Conservation (phyloP, 1,139 yeast species). For the Lodderomyces theae region DNA sequence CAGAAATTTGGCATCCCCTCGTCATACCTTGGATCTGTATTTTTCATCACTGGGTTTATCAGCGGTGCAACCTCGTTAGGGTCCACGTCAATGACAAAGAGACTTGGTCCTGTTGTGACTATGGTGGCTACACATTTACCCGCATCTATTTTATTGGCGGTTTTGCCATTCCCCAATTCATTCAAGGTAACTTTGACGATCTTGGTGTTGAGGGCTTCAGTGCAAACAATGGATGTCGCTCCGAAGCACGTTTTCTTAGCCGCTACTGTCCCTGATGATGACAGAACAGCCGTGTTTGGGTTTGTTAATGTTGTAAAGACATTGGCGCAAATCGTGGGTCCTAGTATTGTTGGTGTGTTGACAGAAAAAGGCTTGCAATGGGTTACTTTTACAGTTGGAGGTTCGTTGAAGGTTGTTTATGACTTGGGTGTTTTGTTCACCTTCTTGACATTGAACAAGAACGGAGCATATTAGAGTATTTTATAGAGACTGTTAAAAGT, state of each 20-base stretch:
- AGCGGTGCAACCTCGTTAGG: constrained; percentile 41
- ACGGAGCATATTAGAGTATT: constrained; percentile 19
- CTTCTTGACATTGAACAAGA: constrained; percentile 30
- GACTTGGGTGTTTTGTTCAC: constrained; percentile 39
- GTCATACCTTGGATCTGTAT: constrained; percentile 36
- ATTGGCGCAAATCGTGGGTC: constrained; percentile 39
- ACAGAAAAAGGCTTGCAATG: constrained; percentile 34
- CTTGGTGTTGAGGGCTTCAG: constrained; percentile 32
- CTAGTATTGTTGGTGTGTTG: constrained; percentile 35
- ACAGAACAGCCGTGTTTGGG: constrained; percentile 39
- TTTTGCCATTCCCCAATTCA: constrained; percentile 36
- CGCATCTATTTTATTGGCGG: constrained; percentile 36
- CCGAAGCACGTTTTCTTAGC: constrained; percentile 45
- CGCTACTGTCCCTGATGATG: constrained; percentile 33
- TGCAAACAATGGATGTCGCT: constrained; percentile 46
- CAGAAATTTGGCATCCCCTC: constrained; percentile 33
- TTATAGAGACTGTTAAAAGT: neutral
- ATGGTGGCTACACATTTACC: constrained; percentile 47
- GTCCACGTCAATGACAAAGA: constrained; percentile 42
- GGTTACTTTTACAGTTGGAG: constrained; percentile 40
- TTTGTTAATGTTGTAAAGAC: constrained; percentile 44
- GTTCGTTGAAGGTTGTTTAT: constrained; percentile 35
- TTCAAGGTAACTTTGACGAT: constrained; percentile 29
- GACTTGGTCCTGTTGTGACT: constrained; percentile 43
- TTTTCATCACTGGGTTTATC: constrained; percentile 37